Evolutionary conservation across 352 stramenopile species (phyloP), one percentile per base, ranked within the genome.

Genomic region (Hyaloperonospora brassicae): DNA sequence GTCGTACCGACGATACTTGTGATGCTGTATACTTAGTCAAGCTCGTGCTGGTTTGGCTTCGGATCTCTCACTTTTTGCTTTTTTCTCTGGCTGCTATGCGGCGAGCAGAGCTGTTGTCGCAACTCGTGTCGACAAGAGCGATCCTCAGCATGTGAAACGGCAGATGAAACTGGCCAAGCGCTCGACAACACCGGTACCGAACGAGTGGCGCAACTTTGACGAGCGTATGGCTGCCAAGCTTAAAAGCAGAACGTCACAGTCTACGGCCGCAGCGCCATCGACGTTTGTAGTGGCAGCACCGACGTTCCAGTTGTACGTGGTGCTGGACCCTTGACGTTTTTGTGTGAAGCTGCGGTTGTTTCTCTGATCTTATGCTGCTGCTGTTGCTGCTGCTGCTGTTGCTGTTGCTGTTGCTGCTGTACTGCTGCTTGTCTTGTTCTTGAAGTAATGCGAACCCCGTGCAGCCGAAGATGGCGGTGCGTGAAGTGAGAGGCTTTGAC

Each of bases 141-240:
- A 61, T 23, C 54, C 61, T 5, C 50, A 57, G 7, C 62, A 35
- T 27, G 67, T n/a, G 45, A 72, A 64, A 24, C 54, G 41, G 5
- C 63, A 61, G 39, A 53, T 59, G 27, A 69, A 70, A 22, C 34
- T 59, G 22, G 54, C 50, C 1, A 85, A 79, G 70, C 59, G 71
- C 6, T 49, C 50, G 0, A 38, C 51, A 13, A 38, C 51, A 13
- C 25, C 47, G 5, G 54, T 86, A n/a, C 62, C 78, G 10, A 66
- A 81, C 40, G 77, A 88, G 40, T 81, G 86, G 47, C 77, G 80
- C 38, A 88, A 77, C 55, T 90, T 88, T 68, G 79, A 90, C 57
- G 80, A 90, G 59, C 77, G 80, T 1, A 79, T 90, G 64, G 67
- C 72, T 0, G 73, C 64, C 0, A 75, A 79, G 51, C 76, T 66